These are phyloP conservation scores for Aspergillus costaricaensis DNA, from an alignment of 2,329 filamentous ascomycete genomes.

Conservation along the genomic window DNA sequence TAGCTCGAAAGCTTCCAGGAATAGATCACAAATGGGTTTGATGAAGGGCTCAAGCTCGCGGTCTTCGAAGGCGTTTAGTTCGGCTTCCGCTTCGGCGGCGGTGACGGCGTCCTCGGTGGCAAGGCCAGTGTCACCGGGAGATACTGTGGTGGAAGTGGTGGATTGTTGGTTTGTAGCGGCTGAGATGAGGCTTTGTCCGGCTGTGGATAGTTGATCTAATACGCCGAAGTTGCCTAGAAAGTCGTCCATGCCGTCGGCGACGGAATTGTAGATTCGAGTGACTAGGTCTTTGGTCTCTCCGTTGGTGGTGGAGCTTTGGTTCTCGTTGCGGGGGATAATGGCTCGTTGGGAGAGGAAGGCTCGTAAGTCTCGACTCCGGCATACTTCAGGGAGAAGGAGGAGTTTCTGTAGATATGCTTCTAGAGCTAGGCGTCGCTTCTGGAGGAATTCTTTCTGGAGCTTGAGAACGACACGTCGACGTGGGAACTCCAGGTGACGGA, in stretches of 20 bases:
- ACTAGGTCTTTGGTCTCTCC: constrained; percentile 79
- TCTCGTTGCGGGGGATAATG: constrained; percentile 67
- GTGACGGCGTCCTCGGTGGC: constrained; percentile 53
- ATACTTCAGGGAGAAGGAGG: constrained; percentile 85
- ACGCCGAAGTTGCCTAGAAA: constrained; percentile 95
- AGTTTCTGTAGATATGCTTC: constrained; percentile 84
- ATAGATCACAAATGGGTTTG: constrained; percentile 97
- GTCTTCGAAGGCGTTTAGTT: constrained; percentile 89
- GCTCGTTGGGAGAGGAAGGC: constrained; percentile 88
- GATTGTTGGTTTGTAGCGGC: constrained; percentile 57
- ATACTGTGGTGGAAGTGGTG: constrained; percentile 10
- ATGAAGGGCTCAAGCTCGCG: constrained; percentile 91
- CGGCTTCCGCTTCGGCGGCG: constrained; percentile 81
- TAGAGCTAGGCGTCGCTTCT: constrained; percentile 79
- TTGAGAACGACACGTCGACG: constrained; percentile 93
- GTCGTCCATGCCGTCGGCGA: constrained; percentile 97
- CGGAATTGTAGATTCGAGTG: constrained; percentile 90
- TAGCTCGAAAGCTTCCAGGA: constrained; percentile 91
- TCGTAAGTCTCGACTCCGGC: constrained; percentile 86
- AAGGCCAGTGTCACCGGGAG: constrained; percentile 48
- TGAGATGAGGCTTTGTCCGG: constrained; percentile 77
- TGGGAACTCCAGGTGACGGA: constrained; percentile 88
- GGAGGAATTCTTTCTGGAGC: constrained; percentile 90
- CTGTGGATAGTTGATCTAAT: constrained; percentile 87
- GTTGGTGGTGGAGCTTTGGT: constrained; percentile 55